Conservation (phyloP, 495 filamentous ascomycete species). For the Opeltia flavorubescens region DNA sequence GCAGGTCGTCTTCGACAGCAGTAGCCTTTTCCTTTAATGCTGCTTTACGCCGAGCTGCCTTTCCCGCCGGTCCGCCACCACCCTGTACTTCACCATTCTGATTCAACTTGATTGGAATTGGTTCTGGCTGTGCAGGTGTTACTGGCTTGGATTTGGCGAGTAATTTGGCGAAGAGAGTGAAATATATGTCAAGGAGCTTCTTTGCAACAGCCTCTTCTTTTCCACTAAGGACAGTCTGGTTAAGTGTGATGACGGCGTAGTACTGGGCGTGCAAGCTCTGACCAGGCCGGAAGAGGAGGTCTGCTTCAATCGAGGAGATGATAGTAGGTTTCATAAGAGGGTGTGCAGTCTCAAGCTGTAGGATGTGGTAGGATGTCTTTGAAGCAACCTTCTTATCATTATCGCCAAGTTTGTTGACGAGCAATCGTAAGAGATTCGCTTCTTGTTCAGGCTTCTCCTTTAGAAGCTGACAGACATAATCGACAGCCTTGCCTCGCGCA, state of each 20-base stretch:
- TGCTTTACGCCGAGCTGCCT: conserved; percentile 33
- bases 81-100: conserved; percentile 33
- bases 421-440: conserved; percentile 73
- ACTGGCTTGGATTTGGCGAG: conserved; percentile 44
- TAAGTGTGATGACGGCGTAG: conserved; percentile 89
- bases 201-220: conserved; percentile 74
- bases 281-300: conserved; percentile 73
- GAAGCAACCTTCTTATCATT: conserved; percentile 88
- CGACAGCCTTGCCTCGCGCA: conserved; percentile 69
- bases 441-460: conserved; percentile 97
- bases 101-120: conserved; percentile 18
- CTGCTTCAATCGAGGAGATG: conserved; percentile 67
- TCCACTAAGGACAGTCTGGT: conserved; percentile 79
- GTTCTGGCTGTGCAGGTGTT: conserved; percentile 17
- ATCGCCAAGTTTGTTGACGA: conserved; percentile 95
- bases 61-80: conserved; percentile 33
- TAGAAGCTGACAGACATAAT: conserved; percentile 76
- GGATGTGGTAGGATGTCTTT: conserved; percentile 72
- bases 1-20: conserved; percentile 49
- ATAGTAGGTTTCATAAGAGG: conserved; percentile 86
- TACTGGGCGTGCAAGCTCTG: conserved; percentile 84
- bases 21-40: conserved; percentile 38
- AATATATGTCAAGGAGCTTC: conserved; percentile 77
- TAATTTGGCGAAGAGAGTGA: conserved; percentile 63
- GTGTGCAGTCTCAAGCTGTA: conserved; percentile 79